A percentile compares a stretch with the other conserved stretches of the same genome.
Conservation (phyloP, 2,329 filamentous ascomycete species). For the Tympanopsis confertula region DNA sequence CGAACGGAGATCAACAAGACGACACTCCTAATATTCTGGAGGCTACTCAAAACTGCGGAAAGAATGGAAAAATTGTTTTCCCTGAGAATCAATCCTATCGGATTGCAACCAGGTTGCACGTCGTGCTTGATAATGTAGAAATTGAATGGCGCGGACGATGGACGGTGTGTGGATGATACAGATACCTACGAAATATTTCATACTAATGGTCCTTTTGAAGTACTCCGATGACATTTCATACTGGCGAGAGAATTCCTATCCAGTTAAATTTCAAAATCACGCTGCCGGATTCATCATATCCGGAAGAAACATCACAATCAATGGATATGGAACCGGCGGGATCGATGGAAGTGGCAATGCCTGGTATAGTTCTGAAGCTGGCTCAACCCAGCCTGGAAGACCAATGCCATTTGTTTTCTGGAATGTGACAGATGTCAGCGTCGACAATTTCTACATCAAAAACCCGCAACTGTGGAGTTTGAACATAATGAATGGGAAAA, state of each 20-base stretch:
- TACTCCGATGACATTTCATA: conserved; percentile 37
- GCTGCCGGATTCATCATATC: conserved; percentile 37
- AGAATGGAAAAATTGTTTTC: conserved; percentile 30
- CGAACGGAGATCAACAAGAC: conserved; percentile 7
- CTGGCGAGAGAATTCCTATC: conserved; percentile 41
- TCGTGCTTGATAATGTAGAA: conserved; percentile 31
- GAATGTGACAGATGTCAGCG: conserved; percentile 40
- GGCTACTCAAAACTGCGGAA: conserved; percentile 12
- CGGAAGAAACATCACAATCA: conserved; percentile 34
- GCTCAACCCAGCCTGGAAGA: conserved; percentile 31
- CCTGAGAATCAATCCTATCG: conserved; percentile 34
- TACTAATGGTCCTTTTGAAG: conserved; percentile 9
- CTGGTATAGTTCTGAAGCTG: conserved; percentile 38
- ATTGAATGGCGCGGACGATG: conserved; percentile 41
- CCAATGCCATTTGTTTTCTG: conserved; percentile 48
- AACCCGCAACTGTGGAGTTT: conserved; percentile 39
- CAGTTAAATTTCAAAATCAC: conserved; percentile 41
- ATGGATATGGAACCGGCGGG: conserved; percentile 37
- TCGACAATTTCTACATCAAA: conserved; percentile 37
- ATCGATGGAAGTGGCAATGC: conserved; percentile 40
- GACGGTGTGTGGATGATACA: conserved; percentile 19
- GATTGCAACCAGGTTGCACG: conserved; percentile 36
- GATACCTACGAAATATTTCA: background rate
- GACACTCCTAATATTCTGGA: conserved; percentile 13
- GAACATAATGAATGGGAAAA: conserved; percentile 45